Percentiles rank a stretch among this genome's conserved stretches.
Conservation (phyloP, 1,139 yeast genomes). For the Wickerhamomyces sp. region DNA sequence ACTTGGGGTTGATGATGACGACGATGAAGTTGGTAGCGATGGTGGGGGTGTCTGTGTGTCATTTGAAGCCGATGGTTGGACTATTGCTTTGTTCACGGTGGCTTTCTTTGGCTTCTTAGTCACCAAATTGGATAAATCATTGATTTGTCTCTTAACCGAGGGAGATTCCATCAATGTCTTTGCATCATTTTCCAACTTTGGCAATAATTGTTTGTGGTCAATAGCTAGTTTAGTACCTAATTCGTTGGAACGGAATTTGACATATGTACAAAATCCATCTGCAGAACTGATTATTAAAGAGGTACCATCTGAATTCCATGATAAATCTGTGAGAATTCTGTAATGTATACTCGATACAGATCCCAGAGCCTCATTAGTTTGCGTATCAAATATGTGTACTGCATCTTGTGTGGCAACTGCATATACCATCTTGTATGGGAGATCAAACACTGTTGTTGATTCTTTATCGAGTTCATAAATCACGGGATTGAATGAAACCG, state of each 20-base stretch:
- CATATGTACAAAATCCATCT: constrained; percentile 85
- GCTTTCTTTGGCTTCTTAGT: too few species aligned
- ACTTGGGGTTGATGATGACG: too few species aligned
- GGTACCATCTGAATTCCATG: constrained; percentile 81
- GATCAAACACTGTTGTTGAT: constrained; percentile 33
- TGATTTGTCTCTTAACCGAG: too few species aligned
- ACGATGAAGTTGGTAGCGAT: too few species aligned
- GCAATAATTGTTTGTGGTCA: constrained; percentile 12
- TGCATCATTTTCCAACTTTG: too few species aligned
- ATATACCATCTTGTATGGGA: constrained; percentile 77
- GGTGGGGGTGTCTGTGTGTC: too few species aligned
- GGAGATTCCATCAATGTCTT: too few species aligned
- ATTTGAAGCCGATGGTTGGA: too few species aligned
- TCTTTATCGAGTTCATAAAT: constrained; percentile 39
- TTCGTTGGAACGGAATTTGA: constrained; percentile 44
- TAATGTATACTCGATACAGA: constrained; percentile 77
- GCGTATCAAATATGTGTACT: constrained; percentile 80
- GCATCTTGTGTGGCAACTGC: constrained; percentile 94
- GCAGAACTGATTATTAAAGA: constrained; percentile 75
- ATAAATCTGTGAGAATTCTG: constrained; percentile 78
- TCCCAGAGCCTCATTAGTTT: constrained; percentile 61
- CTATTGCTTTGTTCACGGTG: too few species aligned
- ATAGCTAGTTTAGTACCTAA: constrained; percentile 41
- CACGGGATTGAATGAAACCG: constrained; percentile 69
- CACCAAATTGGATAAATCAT: too few species aligned